Conservation (phyloP, 2,329 filamentous ascomycete species). For the Stemphylium vesicarium region DNA sequence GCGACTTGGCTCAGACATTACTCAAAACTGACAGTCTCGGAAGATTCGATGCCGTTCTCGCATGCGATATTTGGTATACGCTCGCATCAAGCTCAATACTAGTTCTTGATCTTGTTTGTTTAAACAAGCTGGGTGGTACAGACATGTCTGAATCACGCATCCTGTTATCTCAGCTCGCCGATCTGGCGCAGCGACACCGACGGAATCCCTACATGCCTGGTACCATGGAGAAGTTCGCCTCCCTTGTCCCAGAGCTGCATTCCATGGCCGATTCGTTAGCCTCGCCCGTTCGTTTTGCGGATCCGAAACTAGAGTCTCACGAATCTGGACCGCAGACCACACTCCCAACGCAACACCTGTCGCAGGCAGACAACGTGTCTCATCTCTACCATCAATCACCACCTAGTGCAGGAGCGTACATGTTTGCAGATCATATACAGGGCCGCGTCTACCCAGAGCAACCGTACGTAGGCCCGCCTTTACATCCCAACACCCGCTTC, state of each 20-base stretch:
- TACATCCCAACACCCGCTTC: conserved; percentile 28
- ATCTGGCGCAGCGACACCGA: conserved; percentile 40
- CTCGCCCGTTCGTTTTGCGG: conserved; percentile 12
- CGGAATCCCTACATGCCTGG: conserved; percentile 47
- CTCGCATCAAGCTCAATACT: conserved; percentile 48
- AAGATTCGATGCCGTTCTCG: conserved; percentile 50
- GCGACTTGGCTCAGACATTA: conserved; percentile 42
- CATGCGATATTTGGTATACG: conserved; percentile 52
- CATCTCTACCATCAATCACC: conserved; percentile 32
- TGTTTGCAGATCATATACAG: conserved; percentile 37
- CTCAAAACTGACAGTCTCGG: conserved; percentile 46
- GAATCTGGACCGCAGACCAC: conserved; percentile 6
- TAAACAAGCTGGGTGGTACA: conserved; percentile 24
- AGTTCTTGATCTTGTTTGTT: conserved; percentile 48
- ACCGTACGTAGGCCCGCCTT: conserved; percentile 17
- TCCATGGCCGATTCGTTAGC: conserved; percentile 41
- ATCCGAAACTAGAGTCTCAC: conserved; percentile 13
- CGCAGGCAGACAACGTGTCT: conserved; percentile 16
- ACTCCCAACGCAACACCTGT: conserved; percentile 17
- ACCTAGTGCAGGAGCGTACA: conserved; percentile 37
- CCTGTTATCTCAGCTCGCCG: conserved; percentile 45
- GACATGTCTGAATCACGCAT: conserved; percentile 39
- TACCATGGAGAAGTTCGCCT: conserved; percentile 48
- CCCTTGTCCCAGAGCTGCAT: conserved; percentile 46
- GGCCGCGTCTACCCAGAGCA: conserved; percentile 32